These are phyloP conservation scores for Arachis monticola DNA, from an alignment of 331 rosid species.

Conservation along the genomic window DNA sequence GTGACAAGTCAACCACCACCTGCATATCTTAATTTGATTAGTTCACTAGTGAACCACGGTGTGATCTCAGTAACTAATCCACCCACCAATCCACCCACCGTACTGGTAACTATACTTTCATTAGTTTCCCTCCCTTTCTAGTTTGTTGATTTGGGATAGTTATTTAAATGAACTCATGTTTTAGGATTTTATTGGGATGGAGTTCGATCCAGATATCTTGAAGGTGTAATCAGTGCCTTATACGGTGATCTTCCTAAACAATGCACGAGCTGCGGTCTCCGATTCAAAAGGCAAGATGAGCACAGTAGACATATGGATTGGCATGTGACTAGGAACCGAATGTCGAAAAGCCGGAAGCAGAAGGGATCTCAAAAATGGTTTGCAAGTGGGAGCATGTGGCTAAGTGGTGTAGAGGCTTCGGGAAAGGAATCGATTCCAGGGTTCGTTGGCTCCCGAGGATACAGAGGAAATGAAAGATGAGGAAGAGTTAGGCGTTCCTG, in stretches of 20 bases:
- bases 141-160: no score
- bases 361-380: slow-evolving; percentile 94
- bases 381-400: slow-evolving; percentile 92
- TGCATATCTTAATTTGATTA: no score
- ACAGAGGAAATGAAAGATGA: slow-evolving; percentile 71
- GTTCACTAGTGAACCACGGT: no score
- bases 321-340: slow-evolving; percentile 93
- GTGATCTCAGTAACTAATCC: no score
- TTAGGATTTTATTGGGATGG: no score
- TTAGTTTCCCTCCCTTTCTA: no score
- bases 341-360: slow-evolving; percentile 91
- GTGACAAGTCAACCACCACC: no score
- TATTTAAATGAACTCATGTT: no score
- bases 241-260: slow-evolving; percentile 80
- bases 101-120: no score
- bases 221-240: slow-evolving; percentile 73
- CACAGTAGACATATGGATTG: slow-evolving; percentile 87
- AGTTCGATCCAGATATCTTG: slow-evolving; percentile 11
- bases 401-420: slow-evolving; percentile 56
- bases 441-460: slow-evolving; percentile 66
- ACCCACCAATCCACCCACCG: no score
- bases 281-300: slow-evolving; percentile 25
- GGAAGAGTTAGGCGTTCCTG: slow-evolving; percentile 91
- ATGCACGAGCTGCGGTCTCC: slow-evolving; percentile 74
- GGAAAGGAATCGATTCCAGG: slow-evolving; percentile 33